Evolutionary conservation across 805 yeast species (phyloP).

Genomic region (Ogataea nakhonphanomensis): DNA sequence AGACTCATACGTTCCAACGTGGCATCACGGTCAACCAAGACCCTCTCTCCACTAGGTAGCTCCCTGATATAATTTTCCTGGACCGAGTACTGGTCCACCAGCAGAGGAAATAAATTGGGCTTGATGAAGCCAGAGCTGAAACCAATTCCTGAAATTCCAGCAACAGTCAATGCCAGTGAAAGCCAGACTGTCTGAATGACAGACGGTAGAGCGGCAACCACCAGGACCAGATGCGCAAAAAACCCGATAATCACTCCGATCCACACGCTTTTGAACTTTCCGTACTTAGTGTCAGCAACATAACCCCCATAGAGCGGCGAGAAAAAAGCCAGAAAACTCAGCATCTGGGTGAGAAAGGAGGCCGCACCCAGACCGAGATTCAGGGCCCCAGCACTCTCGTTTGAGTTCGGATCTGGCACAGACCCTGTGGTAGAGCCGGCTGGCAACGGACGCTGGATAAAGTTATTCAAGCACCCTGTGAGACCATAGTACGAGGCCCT

Average conservation of each 20-base stretch:
- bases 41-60: constrained; percentile 54
- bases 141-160: constrained; percentile 39
- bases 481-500: constrained; percentile 53
- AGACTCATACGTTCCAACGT: constrained; percentile 38
- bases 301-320: constrained; percentile 51
- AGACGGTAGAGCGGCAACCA: constrained; percentile 45
- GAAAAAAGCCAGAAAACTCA: constrained; percentile 45
- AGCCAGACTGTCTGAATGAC: constrained; percentile 29
- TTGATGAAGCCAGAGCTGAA: constrained; percentile 51
- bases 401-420: constrained; percentile 38
- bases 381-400: constrained; percentile 47
- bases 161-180: constrained; percentile 33
- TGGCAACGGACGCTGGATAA: constrained; percentile 49
- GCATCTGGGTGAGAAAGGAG: constrained; percentile 42
- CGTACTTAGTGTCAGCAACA: constrained; percentile 46
- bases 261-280: constrained; percentile 46
- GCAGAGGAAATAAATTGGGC: constrained; percentile 47
- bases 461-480: constrained; percentile 45
- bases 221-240: constrained; percentile 44
- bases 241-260: constrained; percentile 44
- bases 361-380: constrained; percentile 44
- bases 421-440: constrained; percentile 37
- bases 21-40: constrained; percentile 49
- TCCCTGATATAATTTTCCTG: constrained; percentile 49
- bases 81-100: constrained; percentile 60